Conservation (phyloP, 2,329 filamentous ascomycete species). For the Diplocarpon rosae region DNA sequence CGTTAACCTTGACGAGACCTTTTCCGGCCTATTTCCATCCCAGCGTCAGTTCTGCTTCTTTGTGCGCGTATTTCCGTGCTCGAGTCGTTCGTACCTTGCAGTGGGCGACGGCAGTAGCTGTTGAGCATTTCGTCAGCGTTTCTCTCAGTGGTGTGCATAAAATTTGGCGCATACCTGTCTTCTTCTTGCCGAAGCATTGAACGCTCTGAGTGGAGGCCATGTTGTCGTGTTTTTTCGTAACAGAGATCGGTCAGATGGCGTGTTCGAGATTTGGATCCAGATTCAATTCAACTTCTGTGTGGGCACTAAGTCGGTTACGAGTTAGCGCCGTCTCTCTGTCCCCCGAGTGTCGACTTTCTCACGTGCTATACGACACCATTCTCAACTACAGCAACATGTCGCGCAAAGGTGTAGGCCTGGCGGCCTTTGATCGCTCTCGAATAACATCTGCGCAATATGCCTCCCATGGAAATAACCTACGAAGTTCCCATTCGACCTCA, state of each 20-base stretch:
- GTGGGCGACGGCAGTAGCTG: slow-evolving; percentile 62
- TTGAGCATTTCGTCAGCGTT: slow-evolving; percentile 28
- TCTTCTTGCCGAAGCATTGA: slow-evolving; percentile 99
- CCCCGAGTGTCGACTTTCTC: background rate
- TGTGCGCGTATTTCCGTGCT: slow-evolving; percentile 1
- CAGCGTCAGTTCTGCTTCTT: slow-evolving; percentile 18
- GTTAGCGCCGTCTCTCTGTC: background rate
- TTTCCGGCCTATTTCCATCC: slow-evolving; percentile 49
- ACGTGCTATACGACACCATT: background rate
- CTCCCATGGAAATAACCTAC: slow-evolving; percentile 78
- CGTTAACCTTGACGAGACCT: slow-evolving; percentile 98
- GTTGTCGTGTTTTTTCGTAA: slow-evolving; percentile 13
- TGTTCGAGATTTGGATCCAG: background rate
- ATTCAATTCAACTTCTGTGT: slow-evolving; percentile 6
- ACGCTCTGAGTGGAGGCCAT: slow-evolving; percentile 64
- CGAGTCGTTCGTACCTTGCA: slow-evolving; percentile 51
- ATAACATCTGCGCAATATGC: slow-evolving; percentile 85
- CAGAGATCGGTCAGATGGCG: slow-evolving; percentile 4
- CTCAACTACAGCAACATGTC: slow-evolving; percentile 37
- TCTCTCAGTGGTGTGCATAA: slow-evolving; percentile 8
- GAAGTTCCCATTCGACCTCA: slow-evolving; percentile 70
- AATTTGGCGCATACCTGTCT: slow-evolving; percentile 36
- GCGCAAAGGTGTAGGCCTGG: slow-evolving; percentile 79
- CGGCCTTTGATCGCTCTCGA: slow-evolving; percentile 75
- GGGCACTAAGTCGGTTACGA: background rate